Conservation (phyloP, 208 protist genomes). For the Wallacemonas sp. region DNA sequence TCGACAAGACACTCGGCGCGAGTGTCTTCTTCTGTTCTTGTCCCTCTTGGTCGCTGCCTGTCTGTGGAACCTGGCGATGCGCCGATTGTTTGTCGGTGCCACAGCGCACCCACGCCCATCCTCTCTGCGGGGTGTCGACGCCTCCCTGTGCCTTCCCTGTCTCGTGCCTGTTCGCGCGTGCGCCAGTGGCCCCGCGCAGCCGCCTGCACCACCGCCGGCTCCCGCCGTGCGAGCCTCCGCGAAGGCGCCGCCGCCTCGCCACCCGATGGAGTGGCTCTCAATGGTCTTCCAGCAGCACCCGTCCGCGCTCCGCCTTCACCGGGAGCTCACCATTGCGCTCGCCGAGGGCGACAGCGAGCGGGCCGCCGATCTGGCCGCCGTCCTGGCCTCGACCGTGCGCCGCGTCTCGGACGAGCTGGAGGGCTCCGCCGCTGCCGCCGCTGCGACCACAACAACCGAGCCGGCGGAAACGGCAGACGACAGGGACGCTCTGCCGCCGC, state of each 20-base stretch:
- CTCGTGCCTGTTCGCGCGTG: background rate
- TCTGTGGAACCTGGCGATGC: no score
- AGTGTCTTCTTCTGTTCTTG: no score
- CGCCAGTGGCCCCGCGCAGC: no score
- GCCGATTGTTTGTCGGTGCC: no score
- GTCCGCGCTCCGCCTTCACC: constrained; percentile 64
- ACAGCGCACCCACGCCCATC: no score
- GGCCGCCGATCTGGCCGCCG: constrained; percentile 65
- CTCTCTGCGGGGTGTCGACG: no score
- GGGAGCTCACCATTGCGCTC: constrained; percentile 70
- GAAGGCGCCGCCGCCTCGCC: constrained; percentile 10
- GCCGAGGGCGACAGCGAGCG: constrained; percentile 57
- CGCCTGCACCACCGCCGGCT: no score
- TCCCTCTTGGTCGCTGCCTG: no score
- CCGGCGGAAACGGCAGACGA: background rate
- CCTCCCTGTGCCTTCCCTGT: no score
- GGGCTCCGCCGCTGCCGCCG: background rate
- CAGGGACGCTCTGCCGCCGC: constrained; percentile 20
- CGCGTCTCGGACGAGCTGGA: constrained; percentile 20
- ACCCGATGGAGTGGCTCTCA: constrained; percentile 70
- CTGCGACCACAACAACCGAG: background rate
- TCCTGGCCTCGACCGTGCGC: constrained; percentile 56
- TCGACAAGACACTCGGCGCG: no score
- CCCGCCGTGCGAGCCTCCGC: no score
- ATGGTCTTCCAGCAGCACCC: constrained; percentile 75